Percentiles rank a stretch among this genome's conserved stretches.
These are phyloP conservation scores for Massarina eburnea DNA, from an alignment of 2,329 filamentous ascomycete genomes.

Conservation along the genomic window DNA sequence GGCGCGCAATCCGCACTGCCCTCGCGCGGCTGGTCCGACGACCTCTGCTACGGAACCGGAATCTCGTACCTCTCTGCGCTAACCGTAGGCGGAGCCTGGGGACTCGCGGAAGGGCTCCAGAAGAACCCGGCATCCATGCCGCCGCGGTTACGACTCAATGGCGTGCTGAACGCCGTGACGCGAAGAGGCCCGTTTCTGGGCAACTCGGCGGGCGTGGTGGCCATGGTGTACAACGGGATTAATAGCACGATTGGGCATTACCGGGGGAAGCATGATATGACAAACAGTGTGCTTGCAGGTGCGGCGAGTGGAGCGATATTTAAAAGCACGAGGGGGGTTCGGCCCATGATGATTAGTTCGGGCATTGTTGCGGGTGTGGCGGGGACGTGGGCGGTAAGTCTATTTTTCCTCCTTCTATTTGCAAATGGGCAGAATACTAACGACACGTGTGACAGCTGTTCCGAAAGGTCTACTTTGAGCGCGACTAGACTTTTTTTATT, in stretches of 20 bases:
- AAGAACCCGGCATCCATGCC: slow-evolving; percentile 70
- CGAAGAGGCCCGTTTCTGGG: slow-evolving; percentile 91
- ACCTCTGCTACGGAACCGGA: slow-evolving; percentile 96
- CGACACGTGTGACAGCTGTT: slow-evolving; percentile 15
- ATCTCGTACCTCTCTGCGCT: slow-evolving; percentile 90
- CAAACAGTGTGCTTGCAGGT: slow-evolving; percentile 85
- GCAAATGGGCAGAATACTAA: slow-evolving; percentile 6
- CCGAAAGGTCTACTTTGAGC: slow-evolving; percentile 25
- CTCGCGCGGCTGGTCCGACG: slow-evolving; percentile 95
- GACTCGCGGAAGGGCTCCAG: slow-evolving; percentile 83
- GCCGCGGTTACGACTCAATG: slow-evolving; percentile 90
- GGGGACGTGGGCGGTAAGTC: slow-evolving; percentile 78
- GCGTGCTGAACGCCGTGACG: slow-evolving; percentile 91
- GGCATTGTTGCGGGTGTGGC: slow-evolving; percentile 85
- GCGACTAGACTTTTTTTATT: slow-evolving; percentile 13
- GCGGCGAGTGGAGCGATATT: slow-evolving; percentile 90
- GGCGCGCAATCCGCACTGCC: slow-evolving; percentile 86
- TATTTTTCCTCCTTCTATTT: neutral
- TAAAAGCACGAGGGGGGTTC: slow-evolving; percentile 88
- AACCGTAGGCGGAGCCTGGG: slow-evolving; percentile 85
- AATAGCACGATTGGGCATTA: slow-evolving; percentile 45
- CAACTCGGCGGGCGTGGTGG: slow-evolving; percentile 93
- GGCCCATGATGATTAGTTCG: slow-evolving; percentile 93
- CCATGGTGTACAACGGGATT: slow-evolving; percentile 90
- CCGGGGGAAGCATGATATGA: slow-evolving; percentile 62